Evolutionary conservation across 1,139 yeast genomes (phyloP).

Genomic region (Debaryomycetaceae sp.): DNA sequence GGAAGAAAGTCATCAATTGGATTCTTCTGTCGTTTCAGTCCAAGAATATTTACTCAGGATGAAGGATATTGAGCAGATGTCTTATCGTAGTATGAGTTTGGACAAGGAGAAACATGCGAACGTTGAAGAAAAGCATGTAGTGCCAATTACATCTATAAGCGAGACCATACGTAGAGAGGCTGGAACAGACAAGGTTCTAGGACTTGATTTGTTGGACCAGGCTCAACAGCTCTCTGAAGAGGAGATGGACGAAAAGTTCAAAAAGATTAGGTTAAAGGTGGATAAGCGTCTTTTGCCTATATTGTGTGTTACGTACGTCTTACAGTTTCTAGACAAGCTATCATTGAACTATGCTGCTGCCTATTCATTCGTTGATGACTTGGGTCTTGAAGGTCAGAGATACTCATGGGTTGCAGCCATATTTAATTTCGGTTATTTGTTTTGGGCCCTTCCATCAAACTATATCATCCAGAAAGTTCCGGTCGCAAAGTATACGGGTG

Average conservation of each 20-base stretch:
- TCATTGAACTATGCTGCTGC: constrained; percentile 37
- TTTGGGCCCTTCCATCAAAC: constrained; percentile 53
- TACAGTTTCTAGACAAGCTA: constrained; percentile 51
- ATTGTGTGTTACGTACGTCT: constrained; percentile 43
- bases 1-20: no score
- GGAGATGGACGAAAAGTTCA: constrained; percentile 20
- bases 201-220: constrained; percentile 27
- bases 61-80: no score
- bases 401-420: constrained; percentile 57
- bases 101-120: neutral
- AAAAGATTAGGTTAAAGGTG: constrained; percentile 30
- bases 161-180: constrained; percentile 1
- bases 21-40: no score
- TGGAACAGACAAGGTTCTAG: constrained; percentile 13
- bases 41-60: no score
- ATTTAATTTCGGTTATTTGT: constrained; percentile 51
- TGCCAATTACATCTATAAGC: neutral
- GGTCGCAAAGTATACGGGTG: constrained; percentile 48
- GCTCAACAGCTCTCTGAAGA: constrained; percentile 25
- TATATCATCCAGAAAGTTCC: constrained; percentile 52
- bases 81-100: neutral
- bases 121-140: neutral
- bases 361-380: constrained; percentile 20
- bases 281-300: constrained; percentile 43
- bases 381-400: constrained; percentile 19